A percentile compares a stretch with the other conserved stretches of the same genome.
These are phyloP conservation scores for Teratosphaeria viscida DNA, from an alignment of 2,329 filamentous ascomycete species.

Conservation along the genomic window DNA sequence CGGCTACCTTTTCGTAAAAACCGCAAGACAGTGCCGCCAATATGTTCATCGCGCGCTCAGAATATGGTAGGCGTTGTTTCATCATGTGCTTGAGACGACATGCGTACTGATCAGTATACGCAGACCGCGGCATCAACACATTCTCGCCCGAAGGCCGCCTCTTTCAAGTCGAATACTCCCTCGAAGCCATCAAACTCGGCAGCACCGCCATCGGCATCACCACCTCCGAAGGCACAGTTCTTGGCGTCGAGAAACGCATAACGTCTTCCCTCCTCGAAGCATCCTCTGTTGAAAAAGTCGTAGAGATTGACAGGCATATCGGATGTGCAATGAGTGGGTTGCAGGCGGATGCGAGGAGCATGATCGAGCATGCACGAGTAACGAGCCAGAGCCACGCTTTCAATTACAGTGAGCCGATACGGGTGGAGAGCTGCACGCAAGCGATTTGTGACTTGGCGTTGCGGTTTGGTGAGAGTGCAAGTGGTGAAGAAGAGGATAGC, in stretches of 20 bases:
- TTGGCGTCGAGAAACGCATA: constrained; percentile 97
- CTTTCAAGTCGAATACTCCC: constrained; percentile 99
- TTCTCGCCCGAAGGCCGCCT: constrained; percentile 99
- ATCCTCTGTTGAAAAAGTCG: constrained; percentile 97
- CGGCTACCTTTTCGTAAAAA: not conserved
- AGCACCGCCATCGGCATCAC: constrained; percentile 95
- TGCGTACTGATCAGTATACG: constrained; percentile 9
- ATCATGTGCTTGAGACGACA: constrained; percentile 9
- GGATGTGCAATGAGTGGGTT: constrained; percentile 97
- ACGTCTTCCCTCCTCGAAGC: constrained; percentile 96
- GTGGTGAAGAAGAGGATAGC: constrained; percentile 65
- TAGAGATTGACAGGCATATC: constrained; percentile 98
- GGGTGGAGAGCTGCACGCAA: constrained; percentile 96
- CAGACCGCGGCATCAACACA: constrained; percentile 98
- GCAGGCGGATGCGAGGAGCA: constrained; percentile 92
- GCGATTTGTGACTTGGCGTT: constrained; percentile 96
- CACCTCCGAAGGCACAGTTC: constrained; percentile 86
- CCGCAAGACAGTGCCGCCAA: constrained; percentile 36
- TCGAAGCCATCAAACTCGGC: constrained; percentile 99
- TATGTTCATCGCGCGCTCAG: constrained; percentile 99
- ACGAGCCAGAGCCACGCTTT: constrained; percentile 96
- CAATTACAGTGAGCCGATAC: constrained; percentile 91
- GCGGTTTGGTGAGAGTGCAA: constrained; percentile 92
- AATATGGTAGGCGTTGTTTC: constrained; percentile 67
- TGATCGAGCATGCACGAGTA: constrained; percentile 93